Evolutionary conservation across 1,139 yeast genomes (phyloP), one percentile per base, ranked within the genome.

Genomic region (Arxiozyma bovina): DNA sequence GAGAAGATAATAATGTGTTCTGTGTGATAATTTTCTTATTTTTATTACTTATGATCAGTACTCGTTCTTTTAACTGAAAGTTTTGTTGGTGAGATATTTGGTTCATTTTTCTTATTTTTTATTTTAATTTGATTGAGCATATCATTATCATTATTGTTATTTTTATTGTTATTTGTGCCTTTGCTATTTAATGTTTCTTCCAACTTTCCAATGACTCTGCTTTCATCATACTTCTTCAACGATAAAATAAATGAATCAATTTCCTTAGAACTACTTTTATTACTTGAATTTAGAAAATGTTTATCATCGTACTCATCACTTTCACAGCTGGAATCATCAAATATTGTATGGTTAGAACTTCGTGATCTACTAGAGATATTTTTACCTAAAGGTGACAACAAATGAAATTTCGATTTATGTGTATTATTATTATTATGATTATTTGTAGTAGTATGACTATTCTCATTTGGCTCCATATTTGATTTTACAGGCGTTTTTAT

Each of bases 351-450:
- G n/a, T 47, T 42, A 17, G 43, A 42, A 8, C 38, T 42, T 25
- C 52, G 45, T 17, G 45, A 41, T 17, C 42, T 22, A 20, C n/a
- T 47, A 23, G 25, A 45, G 40, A 27, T 45, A 46, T 48, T 52
- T 27, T 48, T 51, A n/a, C 52, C 57, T 20, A 62, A 54, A 3
- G 66, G 65, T 11, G 64, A 61, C 21, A 62, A 48, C 20, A 63
- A 46, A 52, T 63, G 67, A 45, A 60, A 58, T 25, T 34, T 53
- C 17, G 52, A 44, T 40, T 48, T 50, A n/a, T 20, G 45, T 15
- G 7, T n/a, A 48, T 38, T 21, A 42, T 4, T 18, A 21, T 11
- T 22, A 43, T 43, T 15, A 12, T n/a, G n/a, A n/a, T 11, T 44
- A n/a, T 22, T 20, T 17, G n/a, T 23, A 12, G 20, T 34, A 11